phyloP scores from a whole-genome alignment of 2,329 filamentous ascomycete genomes.

The Akanthomyces uredinophilus region DNA sequence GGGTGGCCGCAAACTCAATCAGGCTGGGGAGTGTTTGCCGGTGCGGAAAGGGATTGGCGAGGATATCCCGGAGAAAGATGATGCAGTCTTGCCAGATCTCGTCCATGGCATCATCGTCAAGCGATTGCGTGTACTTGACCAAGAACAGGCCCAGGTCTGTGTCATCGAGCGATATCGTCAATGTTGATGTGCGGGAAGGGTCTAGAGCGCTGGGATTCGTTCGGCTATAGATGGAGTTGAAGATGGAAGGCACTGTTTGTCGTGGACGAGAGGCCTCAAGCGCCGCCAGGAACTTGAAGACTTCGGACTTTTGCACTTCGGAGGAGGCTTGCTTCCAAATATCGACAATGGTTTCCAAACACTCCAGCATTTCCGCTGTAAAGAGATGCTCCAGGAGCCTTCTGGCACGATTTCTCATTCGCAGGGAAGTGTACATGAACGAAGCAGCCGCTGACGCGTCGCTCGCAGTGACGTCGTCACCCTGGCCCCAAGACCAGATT shows the following conservation, averaged over 20 bases:
- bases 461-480: slow-evolving; percentile 50
- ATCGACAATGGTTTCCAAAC: slow-evolving; percentile 82
- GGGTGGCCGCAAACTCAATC: slow-evolving; percentile 80
- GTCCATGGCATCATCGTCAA: slow-evolving; percentile 96
- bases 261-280: slow-evolving; percentile 87
- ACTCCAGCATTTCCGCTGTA: slow-evolving; percentile 85
- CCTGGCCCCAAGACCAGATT: slow-evolving; percentile 91
- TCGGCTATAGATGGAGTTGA: slow-evolving; percentile 93
- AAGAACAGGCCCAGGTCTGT: slow-evolving; percentile 82
- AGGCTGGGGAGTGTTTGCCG: slow-evolving; percentile 81
- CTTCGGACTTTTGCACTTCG: slow-evolving; percentile 50
- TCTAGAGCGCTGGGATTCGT: slow-evolving; percentile 81
- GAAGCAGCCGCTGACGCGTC: slow-evolving; percentile 70
- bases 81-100: slow-evolving; percentile 97
- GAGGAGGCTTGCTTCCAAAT: slow-evolving; percentile 63
- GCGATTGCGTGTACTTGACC: slow-evolving; percentile 79
- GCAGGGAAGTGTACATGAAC: slow-evolving; percentile 83
- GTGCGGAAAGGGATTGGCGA: slow-evolving; percentile 92
- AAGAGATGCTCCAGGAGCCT: slow-evolving; percentile 90
- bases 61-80: slow-evolving; percentile 79
- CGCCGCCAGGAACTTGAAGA: slow-evolving; percentile 84
- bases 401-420: slow-evolving; percentile 84
- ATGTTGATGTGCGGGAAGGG: slow-evolving; percentile 72
- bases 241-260: slow-evolving; percentile 86
- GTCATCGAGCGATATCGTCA: slow-evolving; percentile 80